Conservation (phyloP, 2,329 filamentous ascomycete genomes). For the Ophiostoma himal-ulmi region DNA sequence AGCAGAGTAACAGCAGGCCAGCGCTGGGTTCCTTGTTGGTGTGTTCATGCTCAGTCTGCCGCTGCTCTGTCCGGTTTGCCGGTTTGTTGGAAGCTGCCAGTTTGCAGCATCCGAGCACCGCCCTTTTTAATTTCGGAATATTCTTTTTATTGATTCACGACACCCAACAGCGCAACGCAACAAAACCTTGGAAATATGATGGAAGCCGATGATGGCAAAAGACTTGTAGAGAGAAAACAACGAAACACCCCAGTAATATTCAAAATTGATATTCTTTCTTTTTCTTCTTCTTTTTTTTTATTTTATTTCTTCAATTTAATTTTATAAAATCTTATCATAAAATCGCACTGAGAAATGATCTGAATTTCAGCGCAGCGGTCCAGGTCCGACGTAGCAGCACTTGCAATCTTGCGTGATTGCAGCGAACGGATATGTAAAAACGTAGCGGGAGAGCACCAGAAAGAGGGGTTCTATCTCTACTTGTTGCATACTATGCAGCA, state of each 20-base stretch:
- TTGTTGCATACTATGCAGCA: not conserved
- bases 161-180: not conserved
- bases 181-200: not conserved
- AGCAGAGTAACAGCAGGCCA: not conserved
- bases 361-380: not conserved
- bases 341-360: not conserved
- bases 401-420: not conserved
- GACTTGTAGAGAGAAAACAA: not conserved
- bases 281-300: too few relatives aligned
- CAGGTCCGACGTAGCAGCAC: not conserved
- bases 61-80: not conserved
- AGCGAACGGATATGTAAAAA: slow-evolving; percentile 6
- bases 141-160: not conserved
- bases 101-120: not conserved
- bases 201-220: too few relatives aligned
- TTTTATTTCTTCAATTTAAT: too few relatives aligned
- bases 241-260: too few relatives aligned
- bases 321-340: too few relatives aligned
- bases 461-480: not conserved
- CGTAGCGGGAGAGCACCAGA: too few relatives aligned
- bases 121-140: slow-evolving; percentile 4
- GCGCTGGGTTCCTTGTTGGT: not conserved
- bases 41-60: not conserved
- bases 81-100: not conserved
- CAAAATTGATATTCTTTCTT: too few relatives aligned